A percentile compares a stretch with the other conserved stretches of the same genome.
Conservation (phyloP, 305 asterid genomes). For the Fraxinus ornus region DNA sequence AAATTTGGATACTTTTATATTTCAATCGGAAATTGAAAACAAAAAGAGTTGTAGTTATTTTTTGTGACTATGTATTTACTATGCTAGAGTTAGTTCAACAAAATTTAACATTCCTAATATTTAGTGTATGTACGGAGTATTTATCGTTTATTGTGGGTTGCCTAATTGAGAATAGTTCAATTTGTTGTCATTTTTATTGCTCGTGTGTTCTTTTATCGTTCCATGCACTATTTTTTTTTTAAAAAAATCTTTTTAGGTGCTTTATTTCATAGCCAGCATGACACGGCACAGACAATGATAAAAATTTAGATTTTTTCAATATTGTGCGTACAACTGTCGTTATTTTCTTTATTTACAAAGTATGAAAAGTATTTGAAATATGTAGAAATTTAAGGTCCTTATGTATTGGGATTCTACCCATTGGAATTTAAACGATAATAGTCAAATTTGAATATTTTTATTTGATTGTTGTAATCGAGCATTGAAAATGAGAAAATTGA, state of each 20-base stretch:
- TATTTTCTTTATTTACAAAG: too few relatives aligned
- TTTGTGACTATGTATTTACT: not conserved
- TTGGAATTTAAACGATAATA: not conserved
- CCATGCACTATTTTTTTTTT: not conserved
- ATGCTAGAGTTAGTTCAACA: not conserved
- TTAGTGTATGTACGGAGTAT: too few relatives aligned
- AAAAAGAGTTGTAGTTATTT: too few relatives aligned
- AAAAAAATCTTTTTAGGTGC: too few relatives aligned
- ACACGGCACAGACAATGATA: too few relatives aligned
- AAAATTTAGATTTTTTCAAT: too few relatives aligned
- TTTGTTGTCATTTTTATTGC: not conserved
- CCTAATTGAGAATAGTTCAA: not conserved
- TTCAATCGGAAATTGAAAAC: too few relatives aligned
- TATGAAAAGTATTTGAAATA: not conserved
- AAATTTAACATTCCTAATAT: too few relatives aligned
- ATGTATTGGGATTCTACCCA: not conserved
- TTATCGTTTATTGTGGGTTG: too few relatives aligned
- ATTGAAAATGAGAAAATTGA: not conserved
- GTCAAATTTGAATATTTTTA: not conserved
- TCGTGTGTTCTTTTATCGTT: not conserved
- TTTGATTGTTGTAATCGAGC: not conserved
- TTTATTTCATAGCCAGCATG: too few relatives aligned
- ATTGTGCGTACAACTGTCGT: too few relatives aligned
- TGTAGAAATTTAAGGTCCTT: too few relatives aligned
- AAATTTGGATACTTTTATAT: not conserved